Conservation (phyloP, 2,329 filamentous ascomycete genomes). For the Phyllosticta citribraziliensis region DNA sequence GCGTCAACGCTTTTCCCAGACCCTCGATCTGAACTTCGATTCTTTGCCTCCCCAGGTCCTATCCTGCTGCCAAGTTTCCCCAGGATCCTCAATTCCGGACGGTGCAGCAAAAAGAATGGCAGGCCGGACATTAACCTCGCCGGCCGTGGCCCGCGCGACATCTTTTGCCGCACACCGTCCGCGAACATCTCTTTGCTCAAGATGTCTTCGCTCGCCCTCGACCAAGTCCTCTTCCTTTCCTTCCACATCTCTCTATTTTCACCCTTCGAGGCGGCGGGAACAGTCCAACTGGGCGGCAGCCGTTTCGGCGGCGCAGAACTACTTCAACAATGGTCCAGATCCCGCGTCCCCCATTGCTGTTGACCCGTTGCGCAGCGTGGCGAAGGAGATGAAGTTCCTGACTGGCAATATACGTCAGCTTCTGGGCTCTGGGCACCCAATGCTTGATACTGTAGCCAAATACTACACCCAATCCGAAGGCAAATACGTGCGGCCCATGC, state of each 20-base stretch:
- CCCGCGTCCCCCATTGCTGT: constrained; percentile 60
- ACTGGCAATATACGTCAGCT: constrained; percentile 88
- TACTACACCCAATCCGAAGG: constrained; percentile 97
- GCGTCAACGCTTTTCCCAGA: constrained; percentile 5
- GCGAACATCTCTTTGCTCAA: constrained; percentile 19
- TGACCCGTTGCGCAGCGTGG: constrained; percentile 81
- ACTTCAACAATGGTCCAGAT: constrained; percentile 52
- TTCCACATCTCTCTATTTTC: constrained; percentile 19
- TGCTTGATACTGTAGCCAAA: constrained; percentile 88
- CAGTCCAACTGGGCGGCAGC: constrained; percentile 70
- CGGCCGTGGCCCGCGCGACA: constrained; percentile 21
- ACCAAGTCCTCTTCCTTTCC: constrained; percentile 12
- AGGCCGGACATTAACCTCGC: constrained; percentile 24
- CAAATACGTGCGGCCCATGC: constrained; percentile 89
- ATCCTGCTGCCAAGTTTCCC: neutral
- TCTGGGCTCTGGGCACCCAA: constrained; percentile 88
- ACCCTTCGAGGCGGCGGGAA: constrained; percentile 35
- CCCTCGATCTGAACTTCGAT: constrained; percentile 2
- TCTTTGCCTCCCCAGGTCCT: constrained; percentile 8
- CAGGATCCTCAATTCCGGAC: neutral
- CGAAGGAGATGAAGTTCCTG: constrained; percentile 93
- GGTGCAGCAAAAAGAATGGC: constrained; percentile 12
- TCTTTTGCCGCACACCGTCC: constrained; percentile 16
- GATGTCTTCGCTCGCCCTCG: constrained; percentile 17
- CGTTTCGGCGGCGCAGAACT: constrained; percentile 56